phyloP scores from a whole-genome alignment of 2,329 filamentous ascomycete species.

The Aspergillus transmontanensis region DNA sequence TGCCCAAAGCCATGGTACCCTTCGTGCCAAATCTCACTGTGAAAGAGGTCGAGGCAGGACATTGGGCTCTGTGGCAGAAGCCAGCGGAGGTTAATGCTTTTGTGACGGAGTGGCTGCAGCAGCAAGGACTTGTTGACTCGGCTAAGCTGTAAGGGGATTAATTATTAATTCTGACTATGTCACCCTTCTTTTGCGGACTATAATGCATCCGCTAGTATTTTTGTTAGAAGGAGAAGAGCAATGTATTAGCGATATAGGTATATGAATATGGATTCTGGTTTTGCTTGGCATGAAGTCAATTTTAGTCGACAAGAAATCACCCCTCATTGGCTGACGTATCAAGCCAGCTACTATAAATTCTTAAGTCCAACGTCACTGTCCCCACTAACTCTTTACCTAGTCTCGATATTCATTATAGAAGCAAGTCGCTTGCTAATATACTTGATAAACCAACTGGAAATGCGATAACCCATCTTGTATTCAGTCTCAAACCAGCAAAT shows the following conservation, averaged over 20 bases:
- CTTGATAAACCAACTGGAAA: not conserved
- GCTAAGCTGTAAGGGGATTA: not conserved
- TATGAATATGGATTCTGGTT: not conserved
- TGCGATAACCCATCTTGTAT: not conserved
- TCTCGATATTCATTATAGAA: not conserved
- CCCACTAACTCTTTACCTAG: not conserved
- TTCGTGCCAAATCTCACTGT: slow-evolving; percentile 5
- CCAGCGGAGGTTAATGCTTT: slow-evolving; percentile 7
- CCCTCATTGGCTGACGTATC: not conserved
- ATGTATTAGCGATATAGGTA: too few species aligned
- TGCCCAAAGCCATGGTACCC: slow-evolving; percentile 2
- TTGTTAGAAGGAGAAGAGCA: not conserved
- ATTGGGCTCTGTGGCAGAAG: slow-evolving; percentile 10
- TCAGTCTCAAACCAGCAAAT: slow-evolving; percentile 11
- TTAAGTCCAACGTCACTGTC: not conserved
- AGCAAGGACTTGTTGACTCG: slow-evolving; percentile 2
- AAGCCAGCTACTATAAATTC: not conserved
- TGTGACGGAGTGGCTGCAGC: slow-evolving; percentile 9
- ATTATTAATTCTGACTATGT: not conserved
- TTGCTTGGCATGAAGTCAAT: not conserved
- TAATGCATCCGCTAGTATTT: not conserved
- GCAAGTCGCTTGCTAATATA: not conserved
- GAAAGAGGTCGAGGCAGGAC: slow-evolving; percentile 6
- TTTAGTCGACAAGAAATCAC: not conserved
- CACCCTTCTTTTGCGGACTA: not conserved